Conservation (phyloP, 768 basidiomycete genomes). For the Strobilomyces dryophilus region DNA sequence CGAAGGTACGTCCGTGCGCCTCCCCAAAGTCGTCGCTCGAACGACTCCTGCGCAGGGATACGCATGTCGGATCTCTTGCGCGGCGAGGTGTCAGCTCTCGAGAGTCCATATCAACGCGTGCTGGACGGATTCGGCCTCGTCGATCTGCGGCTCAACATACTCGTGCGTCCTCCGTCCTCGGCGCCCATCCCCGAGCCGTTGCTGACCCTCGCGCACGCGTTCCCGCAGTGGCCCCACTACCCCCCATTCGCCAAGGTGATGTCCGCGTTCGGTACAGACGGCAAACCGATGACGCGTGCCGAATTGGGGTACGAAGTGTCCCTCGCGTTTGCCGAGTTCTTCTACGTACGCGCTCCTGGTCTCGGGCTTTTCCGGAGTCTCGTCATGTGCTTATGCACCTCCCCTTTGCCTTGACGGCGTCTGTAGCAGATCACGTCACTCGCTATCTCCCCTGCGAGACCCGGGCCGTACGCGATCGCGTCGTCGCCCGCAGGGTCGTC, state of each 20-base stretch:
- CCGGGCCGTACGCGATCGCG: slow-evolving; percentile 20
- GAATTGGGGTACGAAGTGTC: slow-evolving; percentile 26
- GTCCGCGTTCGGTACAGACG: slow-evolving; percentile 18
- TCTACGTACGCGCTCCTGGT: slow-evolving; percentile 23
- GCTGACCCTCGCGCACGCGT: too few species aligned
- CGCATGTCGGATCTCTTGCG: slow-evolving; percentile 24
- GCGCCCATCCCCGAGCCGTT: too few species aligned
- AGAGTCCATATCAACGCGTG: slow-evolving; percentile 17
- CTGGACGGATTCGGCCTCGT: slow-evolving; percentile 18
- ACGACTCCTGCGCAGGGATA: slow-evolving; percentile 11
- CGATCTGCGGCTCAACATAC: slow-evolving; percentile 18
- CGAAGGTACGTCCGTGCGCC: slow-evolving; percentile 13
- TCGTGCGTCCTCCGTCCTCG: slow-evolving; percentile 13
- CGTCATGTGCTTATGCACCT: slow-evolving; percentile 3
- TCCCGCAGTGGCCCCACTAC: slow-evolving; percentile 26
- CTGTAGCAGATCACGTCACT: slow-evolving; percentile 19
- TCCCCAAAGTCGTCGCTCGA: not conserved
- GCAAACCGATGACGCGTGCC: slow-evolving; percentile 19
- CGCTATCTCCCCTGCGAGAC: slow-evolving; percentile 5
- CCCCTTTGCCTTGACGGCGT: not conserved
- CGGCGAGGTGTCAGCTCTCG: slow-evolving; percentile 17
- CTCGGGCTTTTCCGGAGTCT: too few species aligned
- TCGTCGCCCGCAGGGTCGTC: slow-evolving; percentile 4
- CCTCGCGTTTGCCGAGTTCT: slow-evolving; percentile 29
- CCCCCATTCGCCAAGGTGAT: slow-evolving; percentile 21